Base-by-base conservation (phyloP, 805 yeast species). In the Ogataea corticis region DNA sequence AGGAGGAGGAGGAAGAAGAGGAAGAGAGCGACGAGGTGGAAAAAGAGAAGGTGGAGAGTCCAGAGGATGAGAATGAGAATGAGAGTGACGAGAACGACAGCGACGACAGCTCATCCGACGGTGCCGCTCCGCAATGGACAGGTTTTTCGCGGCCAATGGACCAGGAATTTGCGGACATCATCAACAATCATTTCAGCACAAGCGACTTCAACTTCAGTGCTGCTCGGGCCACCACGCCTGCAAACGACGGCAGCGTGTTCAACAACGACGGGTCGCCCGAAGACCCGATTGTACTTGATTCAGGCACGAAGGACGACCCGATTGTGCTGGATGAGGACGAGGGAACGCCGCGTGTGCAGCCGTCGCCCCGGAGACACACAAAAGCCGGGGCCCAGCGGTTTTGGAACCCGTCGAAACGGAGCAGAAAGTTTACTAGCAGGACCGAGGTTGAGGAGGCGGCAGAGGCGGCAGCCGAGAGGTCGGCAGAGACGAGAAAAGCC, bases 261-360 rank as follows among this genome's bases (percentile, higher is more conserved):
- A 14, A 38, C 14, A 50, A 40, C 30, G 10, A 49, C 12, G 61
- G 60, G 3, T 48, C 56, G 4, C 41, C 46, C 10, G 55, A 58
- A 13, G 60, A 60, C 32, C 65, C 63, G 4, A 60, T 61, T 11
- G 43, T 56, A 3, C 39, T 62, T 14, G 65, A 58, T 33, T 44
- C 44, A 1, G 67, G 66, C 4, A 60, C 65, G 1, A 53, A 56
- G 29, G 66, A 62, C 15, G 65, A 61, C 32, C 67, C 67, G 1
- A 58, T 61, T 15, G 46, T 61, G 2, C 44, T 61, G 21, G 63
- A 59, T 33, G 61, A 56, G 14, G 42, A 39, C 7, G 38, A 29
- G 31, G 25, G 5, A 6, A 9, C 5, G 25, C 9, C 25, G 5
- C 25, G 25, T 21, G 5, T 9, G 7, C 5, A 21, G 9, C 25